These are phyloP conservation scores for Candida krabiensis DNA, from an alignment of 805 yeast species.

Conservation along the genomic window DNA sequence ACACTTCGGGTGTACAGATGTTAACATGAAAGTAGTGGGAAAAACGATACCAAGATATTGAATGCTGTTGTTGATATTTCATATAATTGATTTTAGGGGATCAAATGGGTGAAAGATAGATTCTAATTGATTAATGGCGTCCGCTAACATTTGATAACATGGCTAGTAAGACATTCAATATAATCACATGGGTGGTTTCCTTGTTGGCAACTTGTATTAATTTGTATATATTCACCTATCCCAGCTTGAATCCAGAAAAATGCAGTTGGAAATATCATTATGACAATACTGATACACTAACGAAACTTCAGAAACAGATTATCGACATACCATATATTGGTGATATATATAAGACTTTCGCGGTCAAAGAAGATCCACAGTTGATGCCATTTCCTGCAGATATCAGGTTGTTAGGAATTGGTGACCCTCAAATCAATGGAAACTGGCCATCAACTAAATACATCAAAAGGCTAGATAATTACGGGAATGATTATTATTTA, in stretches of 20 bases:
- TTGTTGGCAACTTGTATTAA: constrained; percentile 49
- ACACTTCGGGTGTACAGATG: no score
- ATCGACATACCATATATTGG: constrained; percentile 33
- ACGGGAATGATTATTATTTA: constrained; percentile 85
- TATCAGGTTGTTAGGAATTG: constrained; percentile 76
- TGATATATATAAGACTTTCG: constrained; percentile 31
- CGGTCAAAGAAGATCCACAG: constrained; percentile 24
- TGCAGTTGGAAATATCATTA: constrained; percentile 60
- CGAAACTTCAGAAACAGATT: constrained; percentile 14
- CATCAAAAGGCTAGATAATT: constrained; percentile 75
- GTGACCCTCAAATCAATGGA: constrained; percentile 97
- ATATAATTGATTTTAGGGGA: no score
- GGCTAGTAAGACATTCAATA: constrained; percentile 7
- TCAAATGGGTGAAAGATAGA: no score
- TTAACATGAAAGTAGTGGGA: no score
- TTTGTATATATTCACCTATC: constrained; percentile 71
- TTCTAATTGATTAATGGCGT: no score
- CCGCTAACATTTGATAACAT: no score
- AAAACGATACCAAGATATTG: no score
- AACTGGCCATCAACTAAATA: constrained; percentile 70
- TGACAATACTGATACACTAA: constrained; percentile 22
- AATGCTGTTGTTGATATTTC: no score
- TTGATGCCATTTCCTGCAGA: constrained; percentile 16
- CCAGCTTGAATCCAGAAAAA: constrained; percentile 51
- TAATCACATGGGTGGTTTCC: constrained; percentile 31